These are phyloP conservation scores for Penicillium brasilianum DNA, from an alignment of 2,329 filamentous ascomycete genomes.

Conservation along the genomic window DNA sequence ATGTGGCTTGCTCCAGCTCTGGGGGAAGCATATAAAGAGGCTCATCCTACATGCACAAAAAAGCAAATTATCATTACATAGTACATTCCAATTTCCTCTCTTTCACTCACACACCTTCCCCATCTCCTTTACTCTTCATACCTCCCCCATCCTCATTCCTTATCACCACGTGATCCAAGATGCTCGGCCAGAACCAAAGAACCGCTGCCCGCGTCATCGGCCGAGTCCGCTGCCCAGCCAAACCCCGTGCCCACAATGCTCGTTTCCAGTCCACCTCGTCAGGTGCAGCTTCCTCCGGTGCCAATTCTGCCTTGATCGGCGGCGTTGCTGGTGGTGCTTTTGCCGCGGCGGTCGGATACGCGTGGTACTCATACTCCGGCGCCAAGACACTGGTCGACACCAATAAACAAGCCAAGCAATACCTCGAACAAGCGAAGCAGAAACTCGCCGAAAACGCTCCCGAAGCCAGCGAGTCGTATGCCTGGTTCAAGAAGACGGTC, in stretches of 20 bases:
- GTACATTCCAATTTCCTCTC: no score
- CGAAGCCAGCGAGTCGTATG: constrained; percentile 68
- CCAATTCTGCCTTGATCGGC: constrained; percentile 48
- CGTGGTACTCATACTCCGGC: constrained; percentile 61
- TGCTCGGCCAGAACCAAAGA: constrained; percentile 5
- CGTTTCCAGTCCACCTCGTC: constrained; percentile 39
- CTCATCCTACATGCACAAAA: neutral
- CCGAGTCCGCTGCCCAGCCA: constrained; percentile 2
- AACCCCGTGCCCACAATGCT: constrained; percentile 17
- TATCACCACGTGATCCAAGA: neutral
- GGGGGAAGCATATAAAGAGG: neutral
- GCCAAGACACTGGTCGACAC: constrained; percentile 55
- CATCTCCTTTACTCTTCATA: neutral
- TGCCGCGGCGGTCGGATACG: constrained; percentile 55
- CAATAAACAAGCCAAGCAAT: constrained; percentile 62
- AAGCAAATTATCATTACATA: neutral
- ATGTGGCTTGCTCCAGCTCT: neutral
- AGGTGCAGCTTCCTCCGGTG: constrained; percentile 27
- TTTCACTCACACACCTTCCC: no score
- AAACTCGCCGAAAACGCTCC: constrained; percentile 68
- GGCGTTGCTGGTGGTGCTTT: constrained; percentile 57
- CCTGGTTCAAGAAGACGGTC: constrained; percentile 68
- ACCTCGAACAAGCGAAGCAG: constrained; percentile 64
- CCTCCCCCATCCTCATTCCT: neutral
- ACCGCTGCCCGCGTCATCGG: constrained; percentile 2